These are phyloP conservation scores for Xylaria sp. DNA, from an alignment of 2,329 filamentous ascomycete species.

Conservation along the genomic window DNA sequence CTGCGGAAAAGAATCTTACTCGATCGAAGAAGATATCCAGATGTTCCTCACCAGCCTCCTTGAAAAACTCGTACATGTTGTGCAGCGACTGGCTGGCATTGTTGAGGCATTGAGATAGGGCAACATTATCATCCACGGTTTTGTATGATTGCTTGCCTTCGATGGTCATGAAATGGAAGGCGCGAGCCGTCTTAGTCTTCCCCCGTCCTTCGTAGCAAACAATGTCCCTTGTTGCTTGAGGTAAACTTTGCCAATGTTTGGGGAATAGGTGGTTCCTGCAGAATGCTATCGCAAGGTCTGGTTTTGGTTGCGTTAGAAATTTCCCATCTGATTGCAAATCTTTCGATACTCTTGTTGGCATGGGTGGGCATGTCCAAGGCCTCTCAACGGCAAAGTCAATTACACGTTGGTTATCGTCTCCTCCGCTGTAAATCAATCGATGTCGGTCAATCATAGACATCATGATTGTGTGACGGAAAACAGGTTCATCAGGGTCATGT, in stretches of 20 bases:
- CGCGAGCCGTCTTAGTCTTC: background rate
- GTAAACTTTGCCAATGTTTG: background rate
- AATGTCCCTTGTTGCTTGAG: background rate
- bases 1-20: background rate
- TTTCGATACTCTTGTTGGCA: background rate
- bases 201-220: constrained; percentile 1
- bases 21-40: background rate
- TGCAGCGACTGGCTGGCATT: constrained; percentile 1
- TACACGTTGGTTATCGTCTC: background rate
- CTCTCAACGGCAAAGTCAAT: constrained; percentile 3
- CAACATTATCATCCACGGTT: background rate
- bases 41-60: constrained; percentile 1
- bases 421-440: background rate
- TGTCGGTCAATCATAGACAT: constrained; percentile 8
- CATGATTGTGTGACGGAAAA: background rate
- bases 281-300: constrained; percentile 1
- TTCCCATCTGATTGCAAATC: background rate
- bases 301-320: background rate
- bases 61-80: background rate
- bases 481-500: background rate
- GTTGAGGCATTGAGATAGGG: background rate
- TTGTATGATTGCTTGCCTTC: background rate
- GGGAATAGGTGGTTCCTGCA: background rate
- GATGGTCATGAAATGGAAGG: background rate
- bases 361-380: background rate